These are phyloP conservation scores for Basipetospora chlamydospora DNA, from an alignment of 2,329 filamentous ascomycete genomes.

Conservation along the genomic window DNA sequence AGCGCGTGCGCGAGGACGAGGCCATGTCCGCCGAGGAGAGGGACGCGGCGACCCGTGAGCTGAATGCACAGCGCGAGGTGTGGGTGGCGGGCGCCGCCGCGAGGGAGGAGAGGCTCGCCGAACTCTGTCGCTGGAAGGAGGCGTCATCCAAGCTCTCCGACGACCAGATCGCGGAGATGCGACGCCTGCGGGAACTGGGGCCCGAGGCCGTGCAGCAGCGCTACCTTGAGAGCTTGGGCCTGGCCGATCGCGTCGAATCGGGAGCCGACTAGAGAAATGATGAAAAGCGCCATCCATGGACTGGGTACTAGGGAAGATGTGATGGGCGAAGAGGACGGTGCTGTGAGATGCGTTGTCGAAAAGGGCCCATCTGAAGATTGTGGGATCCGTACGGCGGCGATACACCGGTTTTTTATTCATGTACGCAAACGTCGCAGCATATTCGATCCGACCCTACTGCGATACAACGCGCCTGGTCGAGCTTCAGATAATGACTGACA, in stretches of 20 bases:
- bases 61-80: background rate
- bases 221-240: background rate
- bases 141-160: background rate
- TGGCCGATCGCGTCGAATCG: background rate
- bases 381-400: too few species aligned
- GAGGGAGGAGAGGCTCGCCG: background rate
- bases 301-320: too few species aligned
- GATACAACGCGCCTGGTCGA: too few species aligned
- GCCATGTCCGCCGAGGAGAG: background rate
- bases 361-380: too few species aligned
- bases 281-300: too few species aligned
- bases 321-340: too few species aligned
- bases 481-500: too few species aligned
- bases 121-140: background rate
- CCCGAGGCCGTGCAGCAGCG: slow-evolving; percentile 1
- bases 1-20: background rate
- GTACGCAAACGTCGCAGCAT: too few species aligned
- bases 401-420: too few species aligned
- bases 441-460: too few species aligned
- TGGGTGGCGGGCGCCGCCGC: slow-evolving; percentile 1
- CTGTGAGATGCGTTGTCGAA: too few species aligned
- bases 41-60: background rate
- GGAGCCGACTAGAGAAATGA: background rate
- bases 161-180: slow-evolving; percentile 1
- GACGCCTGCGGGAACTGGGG: slow-evolving; percentile 3